A percentile compares a stretch with the other conserved stretches of the same genome.
Conservation (phyloP, 73 alveolate species). For the Stentor coeruleus region DNA sequence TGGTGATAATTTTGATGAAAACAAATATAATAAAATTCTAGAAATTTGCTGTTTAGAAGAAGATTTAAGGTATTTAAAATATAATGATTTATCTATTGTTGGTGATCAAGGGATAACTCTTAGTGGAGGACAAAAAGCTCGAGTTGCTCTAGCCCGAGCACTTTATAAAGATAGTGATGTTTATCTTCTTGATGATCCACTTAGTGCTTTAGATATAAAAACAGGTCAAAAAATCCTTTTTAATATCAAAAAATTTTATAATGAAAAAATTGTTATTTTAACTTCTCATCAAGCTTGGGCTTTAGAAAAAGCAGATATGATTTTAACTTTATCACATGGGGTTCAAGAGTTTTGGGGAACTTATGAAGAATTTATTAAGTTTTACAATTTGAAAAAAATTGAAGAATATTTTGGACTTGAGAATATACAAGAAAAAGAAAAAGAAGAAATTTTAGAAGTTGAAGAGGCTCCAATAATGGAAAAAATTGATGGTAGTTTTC, state of each 20-base stretch:
- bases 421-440: not conserved
- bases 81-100: conserved; percentile 71
- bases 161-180: conserved; percentile 69
- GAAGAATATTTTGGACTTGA: not conserved
- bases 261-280: conserved; percentile 43
- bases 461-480: not conserved
- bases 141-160: conserved; percentile 85
- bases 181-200: conserved; percentile 62
- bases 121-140: conserved; percentile 89
- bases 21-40: conserved; percentile 61
- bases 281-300: conserved; percentile 65
- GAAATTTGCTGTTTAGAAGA: conserved; percentile 73
- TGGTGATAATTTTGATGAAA: conserved; percentile 67
- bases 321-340: conserved; percentile 41
- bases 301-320: conserved; percentile 39
- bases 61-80: conserved; percentile 71
- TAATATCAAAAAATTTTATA: conserved; percentile 29
- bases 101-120: conserved; percentile 87
- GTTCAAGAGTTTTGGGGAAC: conserved; percentile 32
- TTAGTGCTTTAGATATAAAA: conserved; percentile 67
- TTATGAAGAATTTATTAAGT: conserved; percentile 20
- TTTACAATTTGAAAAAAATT: not conserved
- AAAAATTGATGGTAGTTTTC: not conserved
- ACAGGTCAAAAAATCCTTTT: conserved; percentile 51
- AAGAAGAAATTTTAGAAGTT: not conserved